A percentile compares a stretch with the other conserved stretches of the same genome.
Conservation (phyloP, 768 basidiomycete species). For the Rhodotorula taiwanensis region DNA sequence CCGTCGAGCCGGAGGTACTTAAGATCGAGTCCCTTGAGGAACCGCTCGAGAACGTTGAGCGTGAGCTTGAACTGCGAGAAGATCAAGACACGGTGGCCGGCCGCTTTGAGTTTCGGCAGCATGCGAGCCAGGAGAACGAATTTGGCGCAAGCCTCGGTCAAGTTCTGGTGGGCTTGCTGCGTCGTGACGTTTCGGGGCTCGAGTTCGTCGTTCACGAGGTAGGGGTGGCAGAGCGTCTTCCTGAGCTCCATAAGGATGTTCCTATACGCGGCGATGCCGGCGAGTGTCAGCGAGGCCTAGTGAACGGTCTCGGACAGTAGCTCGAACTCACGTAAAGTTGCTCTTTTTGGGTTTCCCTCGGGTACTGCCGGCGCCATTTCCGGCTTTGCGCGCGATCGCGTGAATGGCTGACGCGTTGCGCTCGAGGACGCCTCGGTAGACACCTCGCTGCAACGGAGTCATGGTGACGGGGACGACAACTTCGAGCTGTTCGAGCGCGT, state of each 20-base stretch:
- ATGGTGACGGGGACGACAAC: constrained; percentile 48
- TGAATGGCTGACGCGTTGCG: constrained; percentile 40
- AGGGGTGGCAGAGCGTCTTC: constrained; percentile 83
- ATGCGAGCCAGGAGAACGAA: constrained; percentile 72
- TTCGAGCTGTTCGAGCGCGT: constrained; percentile 39
- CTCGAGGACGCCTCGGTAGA: constrained; percentile 47
- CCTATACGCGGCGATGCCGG: constrained; percentile 6
- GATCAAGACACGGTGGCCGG: constrained; percentile 85
- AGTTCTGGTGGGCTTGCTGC: constrained; percentile 21
- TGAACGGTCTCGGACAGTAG: no score
- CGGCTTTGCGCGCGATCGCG: constrained; percentile 2
- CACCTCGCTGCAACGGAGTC: constrained; percentile 44
- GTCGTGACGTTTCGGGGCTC: constrained; percentile 27
- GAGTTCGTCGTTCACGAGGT: constrained; percentile 38
- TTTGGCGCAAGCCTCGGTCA: constrained; percentile 50
- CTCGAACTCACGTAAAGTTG: constrained; percentile 18
- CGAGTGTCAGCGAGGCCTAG: background rate
- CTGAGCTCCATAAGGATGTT: constrained; percentile 95
- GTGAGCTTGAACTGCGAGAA: constrained; percentile 87
- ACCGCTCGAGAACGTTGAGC: constrained; percentile 96
- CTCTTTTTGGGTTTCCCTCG: constrained; percentile 1
- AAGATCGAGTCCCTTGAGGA: constrained; percentile 67
- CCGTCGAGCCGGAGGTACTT: constrained; percentile 56
- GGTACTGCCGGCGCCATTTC: constrained; percentile 1
- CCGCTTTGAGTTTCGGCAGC: constrained; percentile 80